Conservation (phyloP, 116 monocot species). For the Iris pallida region DNA sequence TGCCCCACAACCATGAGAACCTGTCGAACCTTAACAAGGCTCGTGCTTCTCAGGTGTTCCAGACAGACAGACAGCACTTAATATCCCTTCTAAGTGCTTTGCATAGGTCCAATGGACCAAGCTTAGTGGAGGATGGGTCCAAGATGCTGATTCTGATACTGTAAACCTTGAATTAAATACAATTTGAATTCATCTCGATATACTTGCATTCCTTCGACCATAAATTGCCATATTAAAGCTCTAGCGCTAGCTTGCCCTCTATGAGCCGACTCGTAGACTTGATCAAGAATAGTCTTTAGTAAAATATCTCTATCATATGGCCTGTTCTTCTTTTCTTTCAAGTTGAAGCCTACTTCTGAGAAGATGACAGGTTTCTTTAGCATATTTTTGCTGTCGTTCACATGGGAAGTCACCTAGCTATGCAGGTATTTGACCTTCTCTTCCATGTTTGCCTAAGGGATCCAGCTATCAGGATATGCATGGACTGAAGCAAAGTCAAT, state of each 20-base stretch:
- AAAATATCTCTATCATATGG: slow-evolving; percentile 55
- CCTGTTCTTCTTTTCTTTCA: slow-evolving; percentile 32
- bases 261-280: slow-evolving; percentile 66
- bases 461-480: slow-evolving; percentile 94
- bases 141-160: too few relatives aligned
- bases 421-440: slow-evolving; percentile 65
- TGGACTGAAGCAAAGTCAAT: slow-evolving; percentile 94
- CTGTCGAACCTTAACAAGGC: too few relatives aligned
- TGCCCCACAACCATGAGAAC: too few relatives aligned
- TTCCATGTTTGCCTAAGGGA: slow-evolving; percentile 61
- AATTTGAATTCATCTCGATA: slow-evolving; percentile 64
- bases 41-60: too few relatives aligned
- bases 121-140: too few relatives aligned
- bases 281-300: slow-evolving; percentile 68
- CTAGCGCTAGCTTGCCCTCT: slow-evolving; percentile 67
- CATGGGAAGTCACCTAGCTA: slow-evolving; percentile 69
- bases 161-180: too few relatives aligned
- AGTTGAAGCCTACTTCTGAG: slow-evolving; percentile 58
- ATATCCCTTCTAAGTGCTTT: too few relatives aligned
- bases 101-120: too few relatives aligned
- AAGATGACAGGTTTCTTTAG: slow-evolving; percentile 84
- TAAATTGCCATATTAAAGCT: slow-evolving; percentile 85
- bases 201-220: slow-evolving; percentile 46
- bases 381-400: slow-evolving; percentile 64
- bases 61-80: too few relatives aligned